Evolutionary conservation across 2,329 filamentous ascomycete species (phyloP).

Genomic region (Aspergillus hortae): DNA sequence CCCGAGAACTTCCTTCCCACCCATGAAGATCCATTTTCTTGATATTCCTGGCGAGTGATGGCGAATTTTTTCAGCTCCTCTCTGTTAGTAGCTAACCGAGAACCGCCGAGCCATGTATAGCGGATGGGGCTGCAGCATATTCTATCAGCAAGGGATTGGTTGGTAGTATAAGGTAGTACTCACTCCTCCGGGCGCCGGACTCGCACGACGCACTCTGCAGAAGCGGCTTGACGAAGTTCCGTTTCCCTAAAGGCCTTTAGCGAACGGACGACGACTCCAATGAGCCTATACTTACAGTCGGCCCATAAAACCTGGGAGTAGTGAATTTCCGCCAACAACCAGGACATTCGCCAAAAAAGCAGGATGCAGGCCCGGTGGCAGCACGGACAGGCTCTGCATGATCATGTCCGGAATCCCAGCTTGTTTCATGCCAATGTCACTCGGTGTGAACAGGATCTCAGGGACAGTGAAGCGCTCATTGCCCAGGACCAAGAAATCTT

Average conservation of each 20-base stretch:
- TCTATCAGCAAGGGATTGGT: conserved; percentile 1
- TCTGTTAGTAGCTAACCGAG: conserved; percentile 67
- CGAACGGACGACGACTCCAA: background rate
- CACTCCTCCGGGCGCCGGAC: conserved; percentile 65
- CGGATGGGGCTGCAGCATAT: conserved; percentile 58
- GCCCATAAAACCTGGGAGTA: conserved; percentile 76
- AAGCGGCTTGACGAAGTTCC: conserved; percentile 68
- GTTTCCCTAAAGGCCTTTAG: conserved; percentile 45
- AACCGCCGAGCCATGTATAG: conserved; percentile 83
- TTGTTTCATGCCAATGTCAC: conserved; percentile 79
- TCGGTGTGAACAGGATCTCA: conserved; percentile 82
- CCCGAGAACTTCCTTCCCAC: conserved; percentile 66
- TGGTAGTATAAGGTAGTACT: conserved; percentile 20
- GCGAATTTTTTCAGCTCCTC: conserved; percentile 62
- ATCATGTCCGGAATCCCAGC: conserved; percentile 80
- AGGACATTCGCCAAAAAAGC: conserved; percentile 81
- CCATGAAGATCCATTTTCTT: conserved; percentile 77
- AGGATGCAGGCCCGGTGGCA: conserved; percentile 82
- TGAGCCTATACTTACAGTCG: conserved; percentile 53
- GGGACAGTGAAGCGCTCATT: conserved; percentile 92
- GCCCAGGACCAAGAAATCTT: conserved; percentile 80
- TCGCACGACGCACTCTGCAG: conserved; percentile 73
- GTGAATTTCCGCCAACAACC: conserved; percentile 80
- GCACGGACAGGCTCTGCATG: conserved; percentile 67
- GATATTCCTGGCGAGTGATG: conserved; percentile 87